Evolutionary conservation across 495 filamentous ascomycete genomes (phyloP).

Genomic region (Podospora conica): DNA sequence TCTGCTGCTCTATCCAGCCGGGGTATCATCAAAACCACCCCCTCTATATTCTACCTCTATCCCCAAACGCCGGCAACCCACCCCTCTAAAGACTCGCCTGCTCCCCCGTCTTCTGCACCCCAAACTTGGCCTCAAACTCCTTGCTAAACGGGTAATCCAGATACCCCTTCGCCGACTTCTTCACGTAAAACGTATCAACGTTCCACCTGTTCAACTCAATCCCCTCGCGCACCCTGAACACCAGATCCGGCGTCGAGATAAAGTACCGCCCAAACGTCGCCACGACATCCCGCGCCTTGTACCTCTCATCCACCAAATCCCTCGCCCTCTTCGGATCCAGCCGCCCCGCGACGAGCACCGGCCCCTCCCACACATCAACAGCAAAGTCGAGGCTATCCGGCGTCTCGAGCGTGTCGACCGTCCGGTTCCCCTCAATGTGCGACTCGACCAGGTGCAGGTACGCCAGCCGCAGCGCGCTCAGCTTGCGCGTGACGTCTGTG

Average conservation of each 20-base stretch:
- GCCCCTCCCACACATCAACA: constrained; percentile 43
- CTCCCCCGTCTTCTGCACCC: constrained; percentile 1
- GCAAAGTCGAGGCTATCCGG: constrained; percentile 49
- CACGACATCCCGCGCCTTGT: constrained; percentile 46
- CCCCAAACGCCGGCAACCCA: background rate
- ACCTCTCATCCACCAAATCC: constrained; percentile 48
- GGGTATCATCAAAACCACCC: background rate
- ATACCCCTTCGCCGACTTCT: constrained; percentile 51
- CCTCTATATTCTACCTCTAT: background rate
- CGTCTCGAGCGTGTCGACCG: constrained; percentile 30
- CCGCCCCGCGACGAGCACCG: constrained; percentile 58
- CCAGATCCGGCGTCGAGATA: constrained; percentile 66
- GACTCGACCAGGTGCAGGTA: constrained; percentile 62
- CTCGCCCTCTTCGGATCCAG: constrained; percentile 44
- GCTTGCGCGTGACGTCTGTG: constrained; percentile 45
- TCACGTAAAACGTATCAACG: constrained; percentile 52
- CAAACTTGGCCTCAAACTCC: constrained; percentile 35
- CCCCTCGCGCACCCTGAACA: constrained; percentile 53
- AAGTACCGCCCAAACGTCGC: constrained; percentile 59
- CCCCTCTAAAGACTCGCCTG: constrained; percentile 5
- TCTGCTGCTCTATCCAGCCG: background rate
- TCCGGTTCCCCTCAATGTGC: constrained; percentile 38
- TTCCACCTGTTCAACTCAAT: constrained; percentile 53
- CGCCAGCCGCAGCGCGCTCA: constrained; percentile 52
- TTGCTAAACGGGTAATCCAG: constrained; percentile 58